Evolutionary conservation across 495 filamentous ascomycete species (phyloP).

Genomic region (Podospora bellae-mahoneyi): DNA sequence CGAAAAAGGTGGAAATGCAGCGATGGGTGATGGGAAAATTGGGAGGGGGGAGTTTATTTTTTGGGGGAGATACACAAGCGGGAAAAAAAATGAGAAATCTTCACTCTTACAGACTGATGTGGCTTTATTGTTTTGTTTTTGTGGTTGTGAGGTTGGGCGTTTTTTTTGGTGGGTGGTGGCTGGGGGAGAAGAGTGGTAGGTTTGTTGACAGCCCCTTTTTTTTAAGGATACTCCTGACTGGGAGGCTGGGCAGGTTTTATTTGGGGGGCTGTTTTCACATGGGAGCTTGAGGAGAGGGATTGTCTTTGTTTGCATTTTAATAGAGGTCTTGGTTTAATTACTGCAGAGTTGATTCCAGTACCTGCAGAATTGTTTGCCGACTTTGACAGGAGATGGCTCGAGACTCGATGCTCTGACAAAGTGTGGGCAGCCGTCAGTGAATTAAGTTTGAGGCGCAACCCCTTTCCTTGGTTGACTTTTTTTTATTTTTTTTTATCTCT

Average conservation of each 20-base stretch:
- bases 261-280: neutral
- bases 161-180: neutral
- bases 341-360: neutral
- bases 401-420: neutral
- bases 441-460: neutral
- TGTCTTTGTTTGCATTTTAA: neutral
- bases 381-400: neutral
- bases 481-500: neutral
- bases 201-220: neutral
- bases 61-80: neutral
- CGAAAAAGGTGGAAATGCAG: neutral
- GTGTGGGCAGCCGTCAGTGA: neutral
- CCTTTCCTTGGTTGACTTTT: neutral
- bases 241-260: neutral
- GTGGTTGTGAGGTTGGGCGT: neutral
- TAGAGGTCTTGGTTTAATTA: neutral
- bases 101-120: neutral
- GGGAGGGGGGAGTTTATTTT: neutral
- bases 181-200: neutral
- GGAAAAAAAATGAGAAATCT: neutral
- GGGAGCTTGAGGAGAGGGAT: neutral
- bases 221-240: neutral
- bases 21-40: neutral
- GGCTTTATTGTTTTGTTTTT: too few species aligned
- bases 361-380: neutral